These are phyloP conservation scores for Styphnolobium japonicum DNA, from an alignment of 306 rosid species.

Conservation along the genomic window DNA sequence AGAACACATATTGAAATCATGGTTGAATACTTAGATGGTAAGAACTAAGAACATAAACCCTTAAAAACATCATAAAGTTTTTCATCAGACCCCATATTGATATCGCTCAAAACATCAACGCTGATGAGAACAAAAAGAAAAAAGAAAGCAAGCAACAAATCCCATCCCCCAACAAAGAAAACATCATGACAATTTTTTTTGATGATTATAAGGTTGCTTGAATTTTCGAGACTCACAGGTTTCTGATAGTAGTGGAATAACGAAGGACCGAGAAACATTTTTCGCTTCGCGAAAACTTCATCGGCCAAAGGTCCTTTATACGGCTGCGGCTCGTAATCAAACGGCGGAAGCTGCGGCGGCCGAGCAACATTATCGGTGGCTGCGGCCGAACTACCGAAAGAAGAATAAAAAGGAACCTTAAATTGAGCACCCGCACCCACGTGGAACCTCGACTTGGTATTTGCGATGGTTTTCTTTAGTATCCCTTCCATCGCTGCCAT, in stretches of 20 bases:
- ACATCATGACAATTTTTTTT: neutral
- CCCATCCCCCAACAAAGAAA: neutral
- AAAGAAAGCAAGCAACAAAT: neutral
- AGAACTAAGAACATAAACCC: neutral
- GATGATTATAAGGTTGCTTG: neutral
- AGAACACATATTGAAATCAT: neutral
- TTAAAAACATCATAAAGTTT: neutral
- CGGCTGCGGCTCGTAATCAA: constrained; percentile 61
- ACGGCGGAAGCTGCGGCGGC: constrained; percentile 59
- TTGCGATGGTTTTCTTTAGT: constrained; percentile 44
- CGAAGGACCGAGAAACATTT: constrained; percentile 83
- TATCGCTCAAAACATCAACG: neutral
- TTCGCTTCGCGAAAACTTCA: constrained; percentile 69
- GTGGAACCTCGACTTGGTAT: constrained; percentile 11
- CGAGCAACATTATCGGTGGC: neutral
- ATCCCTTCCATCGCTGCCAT: constrained; percentile 56
- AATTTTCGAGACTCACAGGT: constrained; percentile 52
- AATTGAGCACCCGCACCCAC: constrained; percentile 18
- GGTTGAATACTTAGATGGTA: neutral
- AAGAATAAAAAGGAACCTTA: constrained; percentile 28
- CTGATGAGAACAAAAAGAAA: neutral
- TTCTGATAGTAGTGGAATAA: constrained; percentile 75
- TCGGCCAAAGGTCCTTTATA: constrained; percentile 70
- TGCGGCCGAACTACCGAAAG: constrained; percentile 27
- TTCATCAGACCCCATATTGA: neutral